phyloP scores from a whole-genome alignment of 2,329 filamentous ascomycete species.

The Colletotrichum tropicicola region DNA sequence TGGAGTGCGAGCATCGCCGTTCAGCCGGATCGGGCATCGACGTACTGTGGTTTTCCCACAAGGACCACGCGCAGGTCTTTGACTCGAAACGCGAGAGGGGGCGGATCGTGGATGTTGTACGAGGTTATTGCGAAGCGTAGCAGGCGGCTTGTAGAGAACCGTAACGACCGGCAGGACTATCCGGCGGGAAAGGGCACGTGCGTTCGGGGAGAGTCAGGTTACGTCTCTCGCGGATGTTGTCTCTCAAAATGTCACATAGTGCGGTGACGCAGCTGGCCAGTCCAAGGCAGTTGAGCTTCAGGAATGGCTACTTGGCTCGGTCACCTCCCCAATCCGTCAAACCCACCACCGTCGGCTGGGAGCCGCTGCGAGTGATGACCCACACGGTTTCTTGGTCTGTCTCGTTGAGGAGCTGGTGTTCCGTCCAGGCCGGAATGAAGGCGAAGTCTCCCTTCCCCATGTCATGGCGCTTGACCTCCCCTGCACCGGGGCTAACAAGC shows the following conservation, averaged over 20 bases:
- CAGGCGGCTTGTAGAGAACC: neutral
- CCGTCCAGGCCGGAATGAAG: slow-evolving; percentile 73
- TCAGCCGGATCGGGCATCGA: slow-evolving; percentile 53
- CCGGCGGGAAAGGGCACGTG: neutral
- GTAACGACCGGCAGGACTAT: neutral
- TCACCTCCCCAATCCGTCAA: slow-evolving; percentile 69
- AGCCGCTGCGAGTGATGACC: slow-evolving; percentile 71
- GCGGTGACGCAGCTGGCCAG: neutral
- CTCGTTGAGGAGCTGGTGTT: slow-evolving; percentile 77
- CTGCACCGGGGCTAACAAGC: slow-evolving; percentile 64
- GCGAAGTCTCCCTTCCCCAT: slow-evolving; percentile 74
- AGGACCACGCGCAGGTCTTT: slow-evolving; percentile 74
- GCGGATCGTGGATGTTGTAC: slow-evolving; percentile 36
- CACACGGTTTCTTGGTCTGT: slow-evolving; percentile 68
- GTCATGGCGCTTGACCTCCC: slow-evolving; percentile 61
- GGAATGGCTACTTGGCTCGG: slow-evolving; percentile 40
- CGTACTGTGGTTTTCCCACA: slow-evolving; percentile 66
- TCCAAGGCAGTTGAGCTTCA: neutral
- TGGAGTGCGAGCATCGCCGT: neutral
- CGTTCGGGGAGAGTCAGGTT: neutral
- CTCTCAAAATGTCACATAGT: neutral
- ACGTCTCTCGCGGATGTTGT: neutral
- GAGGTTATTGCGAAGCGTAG: slow-evolving; percentile 1
- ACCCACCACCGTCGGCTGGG: slow-evolving; percentile 69
- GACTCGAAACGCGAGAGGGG: slow-evolving; percentile 43